A percentile compares a stretch with the other conserved stretches of the same genome.
Evolutionary conservation across 371 early-diverging fungal genomes (phyloP).

Genomic region (Coemansia sp.): DNA sequence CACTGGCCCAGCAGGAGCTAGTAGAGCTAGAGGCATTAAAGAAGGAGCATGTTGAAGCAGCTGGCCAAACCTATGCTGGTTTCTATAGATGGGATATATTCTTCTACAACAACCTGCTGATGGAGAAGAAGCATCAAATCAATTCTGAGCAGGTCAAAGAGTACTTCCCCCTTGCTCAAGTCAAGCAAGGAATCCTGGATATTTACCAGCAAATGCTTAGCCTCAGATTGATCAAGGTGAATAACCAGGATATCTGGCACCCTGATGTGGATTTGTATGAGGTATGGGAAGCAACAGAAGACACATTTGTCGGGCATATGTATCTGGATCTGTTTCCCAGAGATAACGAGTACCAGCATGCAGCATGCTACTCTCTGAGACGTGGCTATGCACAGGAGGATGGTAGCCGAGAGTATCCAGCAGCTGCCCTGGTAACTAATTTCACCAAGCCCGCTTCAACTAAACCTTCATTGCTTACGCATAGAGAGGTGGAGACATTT

Average conservation of each 20-base stretch:
- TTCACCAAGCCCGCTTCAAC: neutral
- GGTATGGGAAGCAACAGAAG: slow-evolving; percentile 58
- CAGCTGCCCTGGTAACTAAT: neutral
- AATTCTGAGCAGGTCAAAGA: slow-evolving; percentile 70
- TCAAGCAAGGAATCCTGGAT: slow-evolving; percentile 62
- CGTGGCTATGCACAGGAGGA: neutral
- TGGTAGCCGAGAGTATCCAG: neutral
- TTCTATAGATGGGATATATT: too few relatives aligned
- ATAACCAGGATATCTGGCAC: slow-evolving; percentile 47
- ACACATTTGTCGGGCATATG: slow-evolving; percentile 68
- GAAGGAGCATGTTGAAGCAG: too few relatives aligned
- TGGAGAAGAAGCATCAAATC: slow-evolving; percentile 62
- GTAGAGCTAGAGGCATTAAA: slow-evolving; percentile 21
- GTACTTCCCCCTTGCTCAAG: slow-evolving; percentile 67
- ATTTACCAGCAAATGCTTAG: slow-evolving; percentile 65
- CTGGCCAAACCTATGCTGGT: too few relatives aligned
- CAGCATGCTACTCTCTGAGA: neutral
- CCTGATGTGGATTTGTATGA: slow-evolving; percentile 48
- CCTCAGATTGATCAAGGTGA: slow-evolving; percentile 58
- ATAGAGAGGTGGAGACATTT: slow-evolving; percentile 73
- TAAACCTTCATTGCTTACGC: slow-evolving; percentile 61
- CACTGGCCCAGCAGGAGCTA: slow-evolving; percentile 54
- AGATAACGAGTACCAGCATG: slow-evolving; percentile 61
- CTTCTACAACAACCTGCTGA: slow-evolving; percentile 52
- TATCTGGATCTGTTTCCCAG: slow-evolving; percentile 74